phyloP scores from a whole-genome alignment of 73 alveolate genomes.

The Paramecium pentaurelia region DNA sequence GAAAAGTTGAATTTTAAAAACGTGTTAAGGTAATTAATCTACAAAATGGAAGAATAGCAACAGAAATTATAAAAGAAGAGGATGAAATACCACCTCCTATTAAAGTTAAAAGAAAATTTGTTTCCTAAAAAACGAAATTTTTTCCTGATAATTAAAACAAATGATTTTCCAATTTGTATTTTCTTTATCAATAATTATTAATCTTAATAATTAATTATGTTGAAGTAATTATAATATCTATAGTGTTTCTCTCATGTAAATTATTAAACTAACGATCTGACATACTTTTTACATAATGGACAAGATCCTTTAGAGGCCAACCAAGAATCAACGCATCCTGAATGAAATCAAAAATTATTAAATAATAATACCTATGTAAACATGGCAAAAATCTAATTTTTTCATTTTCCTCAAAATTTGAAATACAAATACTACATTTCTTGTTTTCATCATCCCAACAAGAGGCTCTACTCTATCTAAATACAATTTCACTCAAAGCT shows the following conservation, averaged over 20 bases:
- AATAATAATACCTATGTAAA: not conserved
- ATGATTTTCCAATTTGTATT: not conserved
- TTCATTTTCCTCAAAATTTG: not conserved
- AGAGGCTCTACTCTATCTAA: not conserved
- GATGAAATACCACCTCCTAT: not conserved
- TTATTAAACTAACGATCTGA: not conserved
- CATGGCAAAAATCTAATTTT: slow-evolving; percentile 30
- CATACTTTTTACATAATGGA: slow-evolving; percentile 34
- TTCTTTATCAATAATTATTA: not conserved
- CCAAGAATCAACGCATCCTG: slow-evolving; percentile 22
- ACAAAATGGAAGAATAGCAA: slow-evolving; percentile 9
- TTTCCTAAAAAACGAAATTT: not conserved
- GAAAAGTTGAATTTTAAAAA: not conserved
- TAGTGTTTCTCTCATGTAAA: not conserved
- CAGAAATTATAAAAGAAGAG: not conserved
- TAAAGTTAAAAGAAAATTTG: not conserved
- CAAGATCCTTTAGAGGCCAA: not conserved
- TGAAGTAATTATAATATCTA: not conserved
- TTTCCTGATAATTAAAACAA: not conserved
- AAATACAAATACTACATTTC: not conserved
- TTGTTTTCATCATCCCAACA: slow-evolving; percentile 32
- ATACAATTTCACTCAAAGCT: not conserved
- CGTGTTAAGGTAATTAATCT: not conserved
- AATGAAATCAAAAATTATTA: not conserved
- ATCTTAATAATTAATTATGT: not conserved